These are phyloP conservation scores for Pelargonium fulgidum DNA, from an alignment of 441 rosid species.

Conservation along the genomic window DNA sequence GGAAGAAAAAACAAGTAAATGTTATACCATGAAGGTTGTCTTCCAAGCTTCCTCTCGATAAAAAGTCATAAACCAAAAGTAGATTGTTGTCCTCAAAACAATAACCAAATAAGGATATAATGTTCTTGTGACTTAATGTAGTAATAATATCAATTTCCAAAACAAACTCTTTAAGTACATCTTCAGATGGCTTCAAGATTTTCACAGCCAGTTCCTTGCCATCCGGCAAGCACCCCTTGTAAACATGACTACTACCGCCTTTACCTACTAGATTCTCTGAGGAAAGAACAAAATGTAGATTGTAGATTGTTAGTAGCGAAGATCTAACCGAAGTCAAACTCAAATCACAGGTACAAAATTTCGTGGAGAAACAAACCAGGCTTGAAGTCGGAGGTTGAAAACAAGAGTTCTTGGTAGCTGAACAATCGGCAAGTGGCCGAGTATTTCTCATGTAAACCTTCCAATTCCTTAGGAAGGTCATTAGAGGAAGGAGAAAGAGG, in stretches of 20 bases:
- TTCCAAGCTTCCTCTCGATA: conserved; percentile 85
- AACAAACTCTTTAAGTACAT: conserved; percentile 56
- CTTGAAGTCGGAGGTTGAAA: conserved; percentile 56
- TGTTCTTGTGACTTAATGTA: conserved; percentile 61
- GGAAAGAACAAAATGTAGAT: neutral
- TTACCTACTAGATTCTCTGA: conserved; percentile 77
- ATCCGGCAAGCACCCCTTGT: conserved; percentile 65
- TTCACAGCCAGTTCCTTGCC: conserved; percentile 87
- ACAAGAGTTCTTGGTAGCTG: conserved; percentile 60
- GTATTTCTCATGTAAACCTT: conserved; percentile 52
- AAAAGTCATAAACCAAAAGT: conserved; percentile 66
- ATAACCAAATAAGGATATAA: conserved; percentile 73
- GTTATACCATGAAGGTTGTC: conserved; percentile 69
- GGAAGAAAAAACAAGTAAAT: neutral
- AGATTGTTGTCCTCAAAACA: conserved; percentile 61
- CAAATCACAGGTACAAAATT: neutral
- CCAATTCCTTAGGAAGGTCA: conserved; percentile 52
- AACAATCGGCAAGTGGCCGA: conserved; percentile 78
- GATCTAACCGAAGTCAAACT: neutral
- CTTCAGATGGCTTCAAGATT: conserved; percentile 59
- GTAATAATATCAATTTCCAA: conserved; percentile 76
- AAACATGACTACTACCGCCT: conserved; percentile 90
- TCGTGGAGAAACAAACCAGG: conserved; percentile 40
- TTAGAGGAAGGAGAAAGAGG: conserved; percentile 39
- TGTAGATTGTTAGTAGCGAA: neutral